Evolutionary conservation across 257 asterid genomes (phyloP), one percentile per base, ranked within the genome.

Genomic region (Misopates orontium): DNA sequence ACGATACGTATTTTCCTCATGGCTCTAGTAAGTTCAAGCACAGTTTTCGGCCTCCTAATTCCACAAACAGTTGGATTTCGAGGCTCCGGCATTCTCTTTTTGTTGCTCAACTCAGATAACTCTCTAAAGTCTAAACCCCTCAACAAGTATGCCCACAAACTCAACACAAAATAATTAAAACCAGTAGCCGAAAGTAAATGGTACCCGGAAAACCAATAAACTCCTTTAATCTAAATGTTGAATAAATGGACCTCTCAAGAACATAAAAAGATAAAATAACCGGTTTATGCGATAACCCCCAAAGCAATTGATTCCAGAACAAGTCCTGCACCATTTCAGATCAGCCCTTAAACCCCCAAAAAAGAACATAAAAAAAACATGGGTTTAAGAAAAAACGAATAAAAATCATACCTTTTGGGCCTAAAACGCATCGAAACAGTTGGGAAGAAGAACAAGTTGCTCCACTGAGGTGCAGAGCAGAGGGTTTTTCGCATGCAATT

Each of bases 341-440:
- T 80, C 86, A 76, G 67, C 66, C 24, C 39, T 3, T 56, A 61
- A 75, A 84, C 47, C 56, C 52, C 23, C 19, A 14, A 15, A 54
- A 39, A 56, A 31, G 5, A 22, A 20, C 48, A 13, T 18, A 25
- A 60, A 18, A 28, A 28, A 28, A 28, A 3, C 36, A 3, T 7
- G 80, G 80, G 78, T 67, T 84, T 70, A 66, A 71, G 64, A 56
- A 18, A 8, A 25, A 40, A 12, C 17, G 4, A 41, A 0, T 8
- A 14, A 39, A 8, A 23, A 0, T 13, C 15, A 14, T 78, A 93
- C 98, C 98, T 87, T 83, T 73, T 89, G 80, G 94, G 90, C 95
- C 97, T 93, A 91, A 93, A 93, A 85, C 95, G 97, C 98, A 93
- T 93, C 86, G 98, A 89, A 80, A 71, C 87, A 70, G 90, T 61